Evolutionary conservation across 164 flowering plant genomes (phyloP).

Genomic region (Litsea cubeba): DNA sequence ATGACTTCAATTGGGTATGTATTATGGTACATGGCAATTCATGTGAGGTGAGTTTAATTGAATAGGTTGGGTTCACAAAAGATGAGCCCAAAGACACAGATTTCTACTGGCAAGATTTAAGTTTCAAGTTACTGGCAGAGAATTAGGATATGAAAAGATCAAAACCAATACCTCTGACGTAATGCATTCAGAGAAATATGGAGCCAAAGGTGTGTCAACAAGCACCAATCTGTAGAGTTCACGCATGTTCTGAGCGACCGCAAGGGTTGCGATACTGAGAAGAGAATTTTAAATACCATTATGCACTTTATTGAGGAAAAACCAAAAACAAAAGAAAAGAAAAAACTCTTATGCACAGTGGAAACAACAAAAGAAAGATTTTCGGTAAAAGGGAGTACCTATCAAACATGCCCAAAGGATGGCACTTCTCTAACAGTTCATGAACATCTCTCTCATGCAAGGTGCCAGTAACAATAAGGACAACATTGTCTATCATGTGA

Average conservation of each 20-base stretch:
- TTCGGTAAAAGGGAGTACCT: constrained; percentile 43
- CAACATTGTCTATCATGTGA: constrained; percentile 99
- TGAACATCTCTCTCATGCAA: constrained; percentile 99
- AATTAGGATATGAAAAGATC: not conserved
- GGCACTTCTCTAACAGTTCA: constrained; percentile 94
- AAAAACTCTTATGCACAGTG: not conserved
- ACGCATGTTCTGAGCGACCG: constrained; percentile 98
- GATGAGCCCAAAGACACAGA: too few relatives aligned
- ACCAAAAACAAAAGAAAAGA: not conserved
- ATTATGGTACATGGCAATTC: too few relatives aligned
- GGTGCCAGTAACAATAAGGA: constrained; percentile 97
- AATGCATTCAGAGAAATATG: constrained; percentile 96
- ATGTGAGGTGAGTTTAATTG: too few relatives aligned
- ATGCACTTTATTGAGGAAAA: not conserved
- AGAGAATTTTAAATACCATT: constrained; percentile 6
- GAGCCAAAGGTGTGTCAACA: constrained; percentile 98
- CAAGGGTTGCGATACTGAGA: constrained; percentile 91
- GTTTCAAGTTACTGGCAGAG: not conserved
- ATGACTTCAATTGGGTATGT: too few relatives aligned
- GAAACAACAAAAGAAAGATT: not conserved
- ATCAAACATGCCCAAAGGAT: constrained; percentile 99
- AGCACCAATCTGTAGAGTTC: constrained; percentile 96
- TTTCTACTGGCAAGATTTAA: too few relatives aligned
- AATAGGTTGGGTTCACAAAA: too few relatives aligned
- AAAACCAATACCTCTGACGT: constrained; percentile 79